Percentiles rank a stretch among this genome's conserved stretches.
phyloP scores from a whole-genome alignment of 257 asterid species.

The Lavandula angustifolia region DNA sequence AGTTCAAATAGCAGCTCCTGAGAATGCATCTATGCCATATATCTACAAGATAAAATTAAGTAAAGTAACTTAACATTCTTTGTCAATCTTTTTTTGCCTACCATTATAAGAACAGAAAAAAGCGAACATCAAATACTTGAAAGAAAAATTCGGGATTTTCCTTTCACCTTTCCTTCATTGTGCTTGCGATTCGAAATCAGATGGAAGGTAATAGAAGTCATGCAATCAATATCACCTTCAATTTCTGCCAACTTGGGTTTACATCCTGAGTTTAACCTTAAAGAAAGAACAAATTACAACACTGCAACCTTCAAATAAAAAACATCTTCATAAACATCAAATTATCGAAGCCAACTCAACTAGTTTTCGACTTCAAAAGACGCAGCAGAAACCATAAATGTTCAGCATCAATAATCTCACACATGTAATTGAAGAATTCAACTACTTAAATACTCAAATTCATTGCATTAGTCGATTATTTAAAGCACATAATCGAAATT shows the following conservation, averaged over 20 bases:
- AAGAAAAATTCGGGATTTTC: not conserved
- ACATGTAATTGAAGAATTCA: slow-evolving; percentile 5
- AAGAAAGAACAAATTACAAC: slow-evolving; percentile 23
- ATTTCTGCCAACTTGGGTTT: slow-evolving; percentile 54
- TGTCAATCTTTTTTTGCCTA: not conserved
- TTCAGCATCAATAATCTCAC: not conserved
- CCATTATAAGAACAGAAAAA: not conserved
- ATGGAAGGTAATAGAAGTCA: slow-evolving; percentile 67
- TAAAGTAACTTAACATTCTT: slow-evolving; percentile 3
- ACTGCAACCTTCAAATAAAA: slow-evolving; percentile 13
- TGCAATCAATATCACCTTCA: slow-evolving; percentile 71
- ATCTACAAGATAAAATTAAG: slow-evolving; percentile 53
- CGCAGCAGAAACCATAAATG: slow-evolving; percentile 3
- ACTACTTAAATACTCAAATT: slow-evolving; percentile 4
- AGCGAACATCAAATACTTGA: not conserved
- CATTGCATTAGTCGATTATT: not conserved
- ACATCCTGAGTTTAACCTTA: slow-evolving; percentile 79
- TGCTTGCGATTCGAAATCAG: slow-evolving; percentile 71
- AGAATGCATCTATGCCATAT: slow-evolving; percentile 97
- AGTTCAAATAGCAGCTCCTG: slow-evolving; percentile 96
- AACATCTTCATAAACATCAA: slow-evolving; percentile 3
- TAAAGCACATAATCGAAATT: slow-evolving; percentile 7
- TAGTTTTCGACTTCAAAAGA: slow-evolving; percentile 11
- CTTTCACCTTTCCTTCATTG: slow-evolving; percentile 75
- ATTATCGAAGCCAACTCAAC: not conserved